Evolutionary conservation across 306 rosid species (phyloP).

Genomic region (Adenanthera pavonina): DNA sequence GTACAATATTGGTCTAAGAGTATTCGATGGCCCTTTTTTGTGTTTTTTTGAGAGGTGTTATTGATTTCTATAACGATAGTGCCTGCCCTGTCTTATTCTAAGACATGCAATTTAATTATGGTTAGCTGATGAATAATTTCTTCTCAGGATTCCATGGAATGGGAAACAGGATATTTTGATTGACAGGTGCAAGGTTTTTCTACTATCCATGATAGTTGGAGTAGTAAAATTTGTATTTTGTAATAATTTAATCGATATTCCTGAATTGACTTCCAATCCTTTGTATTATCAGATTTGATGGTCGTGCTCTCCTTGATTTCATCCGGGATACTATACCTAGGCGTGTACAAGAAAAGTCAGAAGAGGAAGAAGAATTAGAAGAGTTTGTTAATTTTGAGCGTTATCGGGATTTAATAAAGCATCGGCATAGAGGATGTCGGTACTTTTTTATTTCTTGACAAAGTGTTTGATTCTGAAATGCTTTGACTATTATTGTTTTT

Average conservation of each 20-base stretch:
- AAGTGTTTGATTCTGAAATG: constrained; percentile 49
- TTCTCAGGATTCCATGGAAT: constrained; percentile 97
- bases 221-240: neutral
- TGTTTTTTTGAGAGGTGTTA: neutral
- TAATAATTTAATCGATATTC: neutral
- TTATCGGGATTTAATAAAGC: constrained; percentile 99
- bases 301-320: constrained; percentile 96
- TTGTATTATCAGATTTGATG: constrained; percentile 78
- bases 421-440: constrained; percentile 99
- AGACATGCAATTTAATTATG: neutral
- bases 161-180: constrained; percentile 91
- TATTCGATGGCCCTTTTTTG: neutral
- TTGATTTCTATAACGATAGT: neutral
- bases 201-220: neutral
- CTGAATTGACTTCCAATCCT: constrained; percentile 10
- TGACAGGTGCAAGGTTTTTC: constrained; percentile 62
- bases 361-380: constrained; percentile 97
- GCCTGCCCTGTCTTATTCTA: too few species aligned
- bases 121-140: constrained; percentile 2
- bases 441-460: constrained; percentile 72
- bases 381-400: constrained; percentile 99
- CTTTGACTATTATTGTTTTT: constrained; percentile 34
- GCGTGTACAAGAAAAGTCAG: constrained; percentile 79
- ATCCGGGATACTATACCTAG: constrained; percentile 79
- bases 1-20: neutral